Base-by-base conservation (phyloP, 1,284 basidiomycete genomes). In the Ceratorhiza oryzae-sativae region DNA sequence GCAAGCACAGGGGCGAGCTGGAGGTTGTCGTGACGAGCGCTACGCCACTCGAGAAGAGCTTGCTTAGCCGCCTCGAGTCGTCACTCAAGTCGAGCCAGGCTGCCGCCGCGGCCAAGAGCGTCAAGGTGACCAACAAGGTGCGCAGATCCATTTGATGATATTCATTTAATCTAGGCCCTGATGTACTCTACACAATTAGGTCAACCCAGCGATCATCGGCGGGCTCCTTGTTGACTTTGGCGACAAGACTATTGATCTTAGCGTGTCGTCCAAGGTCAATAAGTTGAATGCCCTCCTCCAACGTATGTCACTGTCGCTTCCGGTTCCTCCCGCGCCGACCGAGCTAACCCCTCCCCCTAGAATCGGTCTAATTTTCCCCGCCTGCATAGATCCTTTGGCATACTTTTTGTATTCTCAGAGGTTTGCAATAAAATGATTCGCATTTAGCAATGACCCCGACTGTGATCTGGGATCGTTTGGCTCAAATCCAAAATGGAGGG, bases 211-310 rank as follows among this genome's bases (percentile, higher is more conserved):
- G 18, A 84, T 97, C 73, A 83, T 97, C 73, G 95, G 95, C 73
- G 97, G 97, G 71, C 83, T 98, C 74, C 86, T 97, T 72, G 92
- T 99, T 71, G 97, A 99, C 84, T 96, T 99, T 80, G 97, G 95
- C 76, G 97, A 98, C 86, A 96, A 96, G 86, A 95, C 94, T 71
- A 92, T 98, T 77, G 97, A 99, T 83, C 87, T 98, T 75, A 95
- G 93, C 77, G 96, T 97, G 70, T 90, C 90, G 67, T 93, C 92
- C 74, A 92, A 94, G 73, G 94, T 99, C 79, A 97, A 91, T 82
- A 95, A 95, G 84, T 88, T 98, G 80, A 98, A 98, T 87, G 87
- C 87, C 76, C 86, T 93, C 78, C 86, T 98, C 68, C 86, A 91
- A 79, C 88, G 93, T 93, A 65, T 76, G 82, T 80, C 2, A 12